Percentiles rank a stretch among this genome's conserved stretches.
phyloP scores from a whole-genome alignment of 1,284 basidiomycete genomes.

The Gastroboletus turbinatus region DNA sequence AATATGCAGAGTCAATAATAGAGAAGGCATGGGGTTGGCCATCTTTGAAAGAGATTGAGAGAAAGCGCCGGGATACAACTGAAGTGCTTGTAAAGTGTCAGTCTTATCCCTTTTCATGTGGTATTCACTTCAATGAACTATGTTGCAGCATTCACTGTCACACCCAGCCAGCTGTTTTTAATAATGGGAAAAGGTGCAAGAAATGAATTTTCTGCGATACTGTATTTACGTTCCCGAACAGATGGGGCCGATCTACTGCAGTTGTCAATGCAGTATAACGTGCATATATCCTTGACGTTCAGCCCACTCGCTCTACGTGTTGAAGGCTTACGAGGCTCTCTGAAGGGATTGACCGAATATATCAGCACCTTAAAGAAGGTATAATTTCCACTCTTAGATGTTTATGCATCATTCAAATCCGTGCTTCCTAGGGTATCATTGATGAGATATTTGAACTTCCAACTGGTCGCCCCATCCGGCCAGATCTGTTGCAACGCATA shows the following conservation, averaged over 20 bases:
- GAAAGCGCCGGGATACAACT: constrained; percentile 50
- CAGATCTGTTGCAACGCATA: constrained; percentile 54
- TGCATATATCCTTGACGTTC: constrained; percentile 57
- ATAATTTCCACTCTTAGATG: constrained; percentile 5
- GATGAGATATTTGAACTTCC: constrained; percentile 52
- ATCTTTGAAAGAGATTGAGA: constrained; percentile 51
- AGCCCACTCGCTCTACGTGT: constrained; percentile 58
- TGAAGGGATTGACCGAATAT: constrained; percentile 45
- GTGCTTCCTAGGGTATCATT: constrained; percentile 44
- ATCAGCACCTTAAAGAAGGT: constrained; percentile 53
- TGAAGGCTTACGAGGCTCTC: constrained; percentile 52
- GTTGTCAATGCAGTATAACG: constrained; percentile 57
- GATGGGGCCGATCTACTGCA: constrained; percentile 64
- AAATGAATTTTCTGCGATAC: not conserved
- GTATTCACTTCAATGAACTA: constrained; percentile 1
- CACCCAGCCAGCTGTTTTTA: constrained; percentile 62
- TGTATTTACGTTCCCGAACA: constrained; percentile 28
- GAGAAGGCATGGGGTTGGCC: constrained; percentile 70
- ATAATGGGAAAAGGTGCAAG: constrained; percentile 68
- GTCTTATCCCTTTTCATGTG: constrained; percentile 23
- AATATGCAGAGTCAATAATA: constrained; percentile 57
- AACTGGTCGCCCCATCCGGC: constrained; percentile 39
- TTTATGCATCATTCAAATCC: not conserved
- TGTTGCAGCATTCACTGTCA: constrained; percentile 53
- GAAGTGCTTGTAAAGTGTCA: constrained; percentile 51